Base-by-base conservation (phyloP, 208 protist genomes). In the Porcisia hertigi region DNA sequence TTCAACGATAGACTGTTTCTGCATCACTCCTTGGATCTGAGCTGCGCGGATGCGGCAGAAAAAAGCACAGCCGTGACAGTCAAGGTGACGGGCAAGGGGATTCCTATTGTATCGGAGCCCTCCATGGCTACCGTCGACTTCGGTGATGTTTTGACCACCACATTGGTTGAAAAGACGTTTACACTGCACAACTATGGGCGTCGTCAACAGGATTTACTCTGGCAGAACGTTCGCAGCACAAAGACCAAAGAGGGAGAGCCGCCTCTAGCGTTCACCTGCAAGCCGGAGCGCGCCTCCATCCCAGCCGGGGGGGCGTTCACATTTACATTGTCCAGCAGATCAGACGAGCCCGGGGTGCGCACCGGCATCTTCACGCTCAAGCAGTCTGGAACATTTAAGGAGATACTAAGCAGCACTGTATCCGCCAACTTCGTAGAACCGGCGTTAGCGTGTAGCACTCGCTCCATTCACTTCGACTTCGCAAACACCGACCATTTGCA, bases 121-220 rank as follows among this genome's bases (percentile, higher is more conserved):
- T 16, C 75, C 36, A 49, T 88, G 76, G 73, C 78, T 36, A 52
- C 34, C 41, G 86, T 97, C 73, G 81, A 98, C 57, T 92, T 99
- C 54, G 96, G 93, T 9, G 88, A 98, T 80, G 83, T 94, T 30
- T 97, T 99, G 79, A 99, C 97, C 2, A 86, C 85, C 57, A 89
- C 84, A 39, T 14, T 71, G 23, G 81, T 93, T 16, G 53, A 73
- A 47, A 80, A 87, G 36, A 69, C 79, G 25, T 77, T 99, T 43
- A 76, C 83, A 8, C 72, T 99, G 18, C 71, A 88, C 54, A 99
- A 99, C 88, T 82, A 94, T 43, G 97, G 98, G 5, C 85, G 92
- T 36, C 87, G 90, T 64, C 76, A 92, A 41, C 91, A 98, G 76
- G 89, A 96, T 54, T 83, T 99, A 41, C 85, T 92, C 73, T 99